Conservation (phyloP, 257 asterid genomes). For the Datura wrightii region DNA sequence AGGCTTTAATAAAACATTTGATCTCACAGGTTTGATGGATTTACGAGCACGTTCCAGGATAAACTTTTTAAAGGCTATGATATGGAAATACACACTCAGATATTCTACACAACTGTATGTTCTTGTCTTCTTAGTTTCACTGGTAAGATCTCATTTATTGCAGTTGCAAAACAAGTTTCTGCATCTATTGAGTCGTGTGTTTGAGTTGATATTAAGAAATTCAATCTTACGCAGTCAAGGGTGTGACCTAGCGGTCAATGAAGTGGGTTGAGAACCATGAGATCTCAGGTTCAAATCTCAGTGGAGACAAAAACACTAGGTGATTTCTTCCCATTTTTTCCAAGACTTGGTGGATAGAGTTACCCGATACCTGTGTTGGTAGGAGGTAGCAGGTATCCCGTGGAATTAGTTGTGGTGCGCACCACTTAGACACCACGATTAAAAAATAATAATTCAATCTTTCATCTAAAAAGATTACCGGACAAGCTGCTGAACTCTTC, state of each 20-base stretch:
- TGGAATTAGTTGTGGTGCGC: background rate
- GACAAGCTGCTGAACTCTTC: background rate
- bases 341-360: background rate
- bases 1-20: slow-evolving; percentile 4
- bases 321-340: background rate
- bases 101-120: slow-evolving; percentile 93
- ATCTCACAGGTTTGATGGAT: slow-evolving; percentile 90
- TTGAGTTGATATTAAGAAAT: background rate
- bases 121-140: slow-evolving; percentile 91
- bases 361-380: background rate
- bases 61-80: slow-evolving; percentile 96
- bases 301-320: background rate
- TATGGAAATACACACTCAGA: slow-evolving; percentile 97
- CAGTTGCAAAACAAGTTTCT: background rate
- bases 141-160: slow-evolving; percentile 55
- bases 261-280: background rate
- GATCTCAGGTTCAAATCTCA: background rate
- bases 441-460: background rate
- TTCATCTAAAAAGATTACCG: background rate
- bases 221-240: background rate
- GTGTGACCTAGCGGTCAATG: background rate
- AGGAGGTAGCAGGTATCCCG: background rate
- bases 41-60: slow-evolving; percentile 98
- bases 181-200: background rate
- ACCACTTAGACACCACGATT: background rate